phyloP scores from a whole-genome alignment of 257 asterid genomes.

The Orobanche coerulescens region DNA sequence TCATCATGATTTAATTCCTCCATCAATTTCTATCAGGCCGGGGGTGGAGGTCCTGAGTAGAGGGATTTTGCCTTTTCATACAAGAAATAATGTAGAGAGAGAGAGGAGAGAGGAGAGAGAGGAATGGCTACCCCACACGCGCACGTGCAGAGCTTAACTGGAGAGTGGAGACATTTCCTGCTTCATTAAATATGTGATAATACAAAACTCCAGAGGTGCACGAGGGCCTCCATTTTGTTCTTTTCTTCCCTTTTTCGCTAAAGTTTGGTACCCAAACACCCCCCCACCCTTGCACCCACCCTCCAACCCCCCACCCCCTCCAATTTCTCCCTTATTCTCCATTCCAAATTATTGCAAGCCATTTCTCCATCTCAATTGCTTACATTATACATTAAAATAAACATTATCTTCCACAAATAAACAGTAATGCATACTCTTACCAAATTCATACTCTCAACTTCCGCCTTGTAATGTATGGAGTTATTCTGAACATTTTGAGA shows the following conservation, averaged over 20 bases:
- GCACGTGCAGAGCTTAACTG: slow-evolving; percentile 46
- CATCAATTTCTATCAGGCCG: too few species aligned
- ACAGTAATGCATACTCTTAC: slow-evolving; percentile 13
- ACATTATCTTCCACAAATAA: too few species aligned
- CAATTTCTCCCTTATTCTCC: slow-evolving; percentile 30
- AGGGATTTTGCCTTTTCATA: too few species aligned
- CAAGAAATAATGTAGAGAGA: not conserved
- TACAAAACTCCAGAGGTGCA: slow-evolving; percentile 59
- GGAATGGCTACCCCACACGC: slow-evolving; percentile 67
- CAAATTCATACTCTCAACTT: not conserved
- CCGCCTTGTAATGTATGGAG: too few species aligned
- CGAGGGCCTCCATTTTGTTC: slow-evolving; percentile 77
- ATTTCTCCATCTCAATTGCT: slow-evolving; percentile 5
- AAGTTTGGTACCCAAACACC: slow-evolving; percentile 25
- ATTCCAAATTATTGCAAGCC: slow-evolving; percentile 29
- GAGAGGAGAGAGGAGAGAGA: slow-evolving; percentile 10
- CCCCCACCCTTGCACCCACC: too few species aligned
- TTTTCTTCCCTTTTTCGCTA: slow-evolving; percentile 45
- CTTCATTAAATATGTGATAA: slow-evolving; percentile 62
- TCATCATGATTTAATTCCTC: too few species aligned
- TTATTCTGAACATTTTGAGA: too few species aligned
- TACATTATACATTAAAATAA: slow-evolving; percentile 16
- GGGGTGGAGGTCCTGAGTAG: too few species aligned
- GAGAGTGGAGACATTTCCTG: slow-evolving; percentile 32
- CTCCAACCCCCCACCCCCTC: slow-evolving; percentile 21